A percentile compares a stretch with the other conserved stretches of the same genome.
Evolutionary conservation across 768 basidiomycete species (phyloP).

Genomic region (Lactarius quietus): DNA sequence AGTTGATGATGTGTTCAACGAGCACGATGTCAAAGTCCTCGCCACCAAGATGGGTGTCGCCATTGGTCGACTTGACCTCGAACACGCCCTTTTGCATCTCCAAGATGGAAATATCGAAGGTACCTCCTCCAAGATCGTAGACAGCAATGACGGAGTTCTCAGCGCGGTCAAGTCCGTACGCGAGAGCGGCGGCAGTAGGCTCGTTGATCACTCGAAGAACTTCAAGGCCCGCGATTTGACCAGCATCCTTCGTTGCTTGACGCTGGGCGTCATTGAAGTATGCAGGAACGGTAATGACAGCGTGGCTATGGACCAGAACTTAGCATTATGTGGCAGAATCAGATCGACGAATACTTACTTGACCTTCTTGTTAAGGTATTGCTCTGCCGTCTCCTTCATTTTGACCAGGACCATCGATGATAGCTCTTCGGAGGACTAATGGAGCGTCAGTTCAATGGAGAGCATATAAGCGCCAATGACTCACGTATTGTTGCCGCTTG

Average conservation of each 20-base stretch:
- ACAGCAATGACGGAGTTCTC: constrained; percentile 91
- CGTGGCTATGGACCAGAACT: constrained; percentile 49
- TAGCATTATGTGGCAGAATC: background rate
- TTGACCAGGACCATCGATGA: constrained; percentile 87
- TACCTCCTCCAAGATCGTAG: constrained; percentile 97
- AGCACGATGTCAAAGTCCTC: constrained; percentile 96
- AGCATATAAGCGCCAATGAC: constrained; percentile 32
- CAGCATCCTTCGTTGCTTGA: constrained; percentile 97
- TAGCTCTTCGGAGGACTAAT: constrained; percentile 77
- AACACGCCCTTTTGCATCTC: constrained; percentile 99
- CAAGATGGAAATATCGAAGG: constrained; percentile 98
- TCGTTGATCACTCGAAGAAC: constrained; percentile 99
- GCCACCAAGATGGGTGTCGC: constrained; percentile 93
- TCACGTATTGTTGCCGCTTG: constrained; percentile 75
- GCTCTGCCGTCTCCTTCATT: constrained; percentile 95
- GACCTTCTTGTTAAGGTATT: constrained; percentile 88
- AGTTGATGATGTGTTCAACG: constrained; percentile 77
- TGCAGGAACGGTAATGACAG: constrained; percentile 93
- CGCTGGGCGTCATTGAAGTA: constrained; percentile 99
- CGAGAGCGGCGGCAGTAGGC: constrained; percentile 96
- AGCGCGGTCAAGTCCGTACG: constrained; percentile 88
- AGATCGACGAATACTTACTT: constrained; percentile 58
- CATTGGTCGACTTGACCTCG: constrained; percentile 99
- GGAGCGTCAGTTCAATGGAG: constrained; percentile 17
- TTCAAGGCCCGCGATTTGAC: constrained; percentile 95